Percentiles rank a stretch among this genome's conserved stretches.
Evolutionary conservation across 1,284 basidiomycete genomes (phyloP).

Genomic region (Xerocomus minutiporus): DNA sequence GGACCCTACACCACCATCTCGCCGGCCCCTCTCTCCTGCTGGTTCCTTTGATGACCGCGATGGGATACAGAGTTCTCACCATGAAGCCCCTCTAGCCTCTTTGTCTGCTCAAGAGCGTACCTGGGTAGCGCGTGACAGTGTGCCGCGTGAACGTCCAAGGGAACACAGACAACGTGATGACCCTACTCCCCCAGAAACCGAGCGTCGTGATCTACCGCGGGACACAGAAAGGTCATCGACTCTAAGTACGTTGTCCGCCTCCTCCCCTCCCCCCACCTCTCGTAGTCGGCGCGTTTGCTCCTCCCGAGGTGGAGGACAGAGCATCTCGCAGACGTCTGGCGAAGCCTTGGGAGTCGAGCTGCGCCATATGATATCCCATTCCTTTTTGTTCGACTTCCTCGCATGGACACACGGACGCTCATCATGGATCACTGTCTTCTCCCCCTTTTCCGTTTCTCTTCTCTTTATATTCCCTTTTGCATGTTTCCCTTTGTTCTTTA

Average conservation of each 20-base stretch:
- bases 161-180: constrained; percentile 29
- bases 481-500: constrained; percentile 43
- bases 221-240: constrained; percentile 46
- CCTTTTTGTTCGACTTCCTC: constrained; percentile 43
- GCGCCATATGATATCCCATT: constrained; percentile 37
- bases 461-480: constrained; percentile 35
- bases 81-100: constrained; percentile 22
- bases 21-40: constrained; percentile 19
- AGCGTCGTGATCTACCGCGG: constrained; percentile 35
- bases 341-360: constrained; percentile 52
- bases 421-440: constrained; percentile 45
- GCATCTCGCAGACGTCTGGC: constrained; percentile 42
- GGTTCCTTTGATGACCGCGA: constrained; percentile 23
- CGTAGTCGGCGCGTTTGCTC: constrained; percentile 39
- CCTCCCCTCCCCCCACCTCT: constrained; percentile 45
- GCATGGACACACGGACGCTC: constrained; percentile 52
- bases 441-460: constrained; percentile 26
- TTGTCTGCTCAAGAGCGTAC: constrained; percentile 22
- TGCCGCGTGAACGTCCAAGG: constrained; percentile 17
- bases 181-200: constrained; percentile 22
- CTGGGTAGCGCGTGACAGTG: constrained; percentile 15
- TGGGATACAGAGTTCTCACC: constrained; percentile 26
- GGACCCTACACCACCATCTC: constrained; percentile 19
- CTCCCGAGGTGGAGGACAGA: constrained; percentile 48
- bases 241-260: constrained; percentile 76